These are phyloP conservation scores for Vitis hybrid DNA, from an alignment of 177 flowering plant species.

Conservation along the genomic window DNA sequence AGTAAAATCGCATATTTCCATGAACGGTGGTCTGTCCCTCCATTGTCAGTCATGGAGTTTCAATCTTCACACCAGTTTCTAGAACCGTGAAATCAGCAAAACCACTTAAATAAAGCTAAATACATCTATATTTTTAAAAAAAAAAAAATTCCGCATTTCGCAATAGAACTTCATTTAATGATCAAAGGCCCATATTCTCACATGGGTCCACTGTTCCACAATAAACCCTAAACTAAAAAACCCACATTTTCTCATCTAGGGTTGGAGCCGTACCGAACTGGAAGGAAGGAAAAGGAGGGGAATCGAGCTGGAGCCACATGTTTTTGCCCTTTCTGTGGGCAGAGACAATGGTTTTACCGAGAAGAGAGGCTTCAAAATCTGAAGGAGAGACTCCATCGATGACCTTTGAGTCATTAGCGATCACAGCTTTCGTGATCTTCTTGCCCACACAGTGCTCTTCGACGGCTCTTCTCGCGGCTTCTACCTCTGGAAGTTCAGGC, in stretches of 20 bases:
- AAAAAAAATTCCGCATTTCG: too few relatives aligned
- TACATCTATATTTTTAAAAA: not conserved
- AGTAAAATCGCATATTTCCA: too few relatives aligned
- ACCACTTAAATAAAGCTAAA: not conserved
- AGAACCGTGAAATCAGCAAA: not conserved
- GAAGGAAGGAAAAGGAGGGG: conserved; percentile 93
- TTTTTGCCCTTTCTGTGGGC: conserved; percentile 91
- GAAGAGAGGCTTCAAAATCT: conserved; percentile 67
- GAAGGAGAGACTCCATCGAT: conserved; percentile 73
- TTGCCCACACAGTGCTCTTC: conserved; percentile 72
- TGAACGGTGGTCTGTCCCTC: too few relatives aligned
- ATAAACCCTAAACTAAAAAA: conserved; percentile 11
- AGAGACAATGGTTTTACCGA: conserved; percentile 72
- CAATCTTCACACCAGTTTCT: too few relatives aligned
- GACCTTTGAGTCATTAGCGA: conserved; percentile 85
- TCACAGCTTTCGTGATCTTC: conserved; percentile 51
- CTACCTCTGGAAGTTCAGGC: conserved; percentile 99
- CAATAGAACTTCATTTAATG: not conserved
- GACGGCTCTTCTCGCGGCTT: conserved; percentile 86
- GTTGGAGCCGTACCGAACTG: conserved; percentile 67
- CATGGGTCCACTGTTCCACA: not conserved
- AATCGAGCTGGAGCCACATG: conserved; percentile 87
- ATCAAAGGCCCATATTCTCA: not conserved
- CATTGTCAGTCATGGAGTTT: too few relatives aligned
- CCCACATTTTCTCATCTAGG: not conserved